Evolutionary conservation across 1,284 basidiomycete genomes (phyloP), one percentile per base, ranked within the genome.

Genomic region (Ustilago cynodontis): DNA sequence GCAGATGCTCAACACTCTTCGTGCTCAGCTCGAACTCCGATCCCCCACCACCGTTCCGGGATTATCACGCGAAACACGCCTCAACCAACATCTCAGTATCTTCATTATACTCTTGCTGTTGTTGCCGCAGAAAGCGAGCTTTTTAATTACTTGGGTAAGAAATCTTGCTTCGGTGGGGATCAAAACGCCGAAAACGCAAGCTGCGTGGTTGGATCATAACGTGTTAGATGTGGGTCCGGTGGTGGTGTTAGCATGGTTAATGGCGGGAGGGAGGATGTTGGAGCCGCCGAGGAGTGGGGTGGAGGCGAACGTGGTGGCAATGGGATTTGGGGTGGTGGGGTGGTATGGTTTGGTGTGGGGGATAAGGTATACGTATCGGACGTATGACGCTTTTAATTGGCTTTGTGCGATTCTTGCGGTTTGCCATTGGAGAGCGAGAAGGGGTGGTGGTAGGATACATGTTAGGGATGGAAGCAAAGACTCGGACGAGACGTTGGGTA

Each of bases 121-220:
- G 1, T 87, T 96, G 0, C 95, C 95, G 0, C 88, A 94, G 56
- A 90, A 90, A 8, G 92, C 91, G 0, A 92, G 94, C 0, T 91
- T 93, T 7, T 88, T 98, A 20, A 91, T 91, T 0, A 94, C 97
- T 0, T 99, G 95, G 95, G 91, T 92, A 1, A 90, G 94, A 60
- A 96, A 94, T 58, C 70, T 87, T 22, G 63, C 81, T 8, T 84
- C 83, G 83, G 87, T 47, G 78, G 85, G 84, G 6, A 66, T 82
- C 49, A 77, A 63, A 9, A 85, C 86, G 0, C 86, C 87, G 55
- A 79, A 81, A 16, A 83, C 69, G 1, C 43, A 53, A 6, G 75
- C 65, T 8, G 28, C 66, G 8, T 74, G 74, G 71, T 72, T 80
- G 33, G 93, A 94, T 82, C 92, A 94, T 82, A 90, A 91, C 82